These are phyloP conservation scores for Phytopythium cucurbitacearum DNA, from an alignment of 352 stramenopile genomes.

Conservation along the genomic window DNA sequence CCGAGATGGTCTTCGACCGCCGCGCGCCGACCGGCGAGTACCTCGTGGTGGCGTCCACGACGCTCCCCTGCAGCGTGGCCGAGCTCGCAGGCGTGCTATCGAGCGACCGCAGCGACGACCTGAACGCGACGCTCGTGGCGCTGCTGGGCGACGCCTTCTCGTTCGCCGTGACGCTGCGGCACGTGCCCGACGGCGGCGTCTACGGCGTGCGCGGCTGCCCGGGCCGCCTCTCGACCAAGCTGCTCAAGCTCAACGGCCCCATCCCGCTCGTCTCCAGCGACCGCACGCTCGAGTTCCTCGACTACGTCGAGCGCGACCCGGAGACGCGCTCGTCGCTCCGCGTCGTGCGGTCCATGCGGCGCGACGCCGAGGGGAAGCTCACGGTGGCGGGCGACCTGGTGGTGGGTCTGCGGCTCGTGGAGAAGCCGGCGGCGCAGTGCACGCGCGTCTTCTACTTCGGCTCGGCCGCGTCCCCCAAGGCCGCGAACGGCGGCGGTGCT, in stretches of 20 bases:
- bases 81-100: conserved; percentile 28
- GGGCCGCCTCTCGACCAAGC: conserved; percentile 19
- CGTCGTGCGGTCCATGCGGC: conserved; percentile 17
- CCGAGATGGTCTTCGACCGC: conserved; percentile 25
- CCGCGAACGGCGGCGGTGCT: conserved; percentile 9
- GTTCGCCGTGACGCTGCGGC: conserved; percentile 26
- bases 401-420: conserved; percentile 19
- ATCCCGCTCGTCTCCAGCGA: conserved; percentile 22
- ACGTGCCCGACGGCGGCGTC: conserved; percentile 10
- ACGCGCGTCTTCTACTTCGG: conserved; percentile 35
- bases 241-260: conserved; percentile 19
- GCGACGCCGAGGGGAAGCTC: conserved; percentile 18
- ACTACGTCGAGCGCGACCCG: conserved; percentile 23
- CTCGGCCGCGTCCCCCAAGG: conserved; percentile 3
- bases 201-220: not conserved
- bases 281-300: conserved; percentile 28
- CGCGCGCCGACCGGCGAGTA: conserved; percentile 11
- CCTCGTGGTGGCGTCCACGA: conserved; percentile 14
- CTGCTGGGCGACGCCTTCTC: conserved; percentile 27
- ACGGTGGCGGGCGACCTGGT: conserved; percentile 18
- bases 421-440: conserved; percentile 16
- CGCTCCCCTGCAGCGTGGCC: conserved; percentile 20
- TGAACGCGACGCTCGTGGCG: conserved; percentile 34
- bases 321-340: conserved; percentile 19
- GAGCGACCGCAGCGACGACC: conserved; percentile 26